Evolutionary conservation across 192 early-diverging fungal species (phyloP).

Genomic region (Gryganskiella cystojenkinii): DNA sequence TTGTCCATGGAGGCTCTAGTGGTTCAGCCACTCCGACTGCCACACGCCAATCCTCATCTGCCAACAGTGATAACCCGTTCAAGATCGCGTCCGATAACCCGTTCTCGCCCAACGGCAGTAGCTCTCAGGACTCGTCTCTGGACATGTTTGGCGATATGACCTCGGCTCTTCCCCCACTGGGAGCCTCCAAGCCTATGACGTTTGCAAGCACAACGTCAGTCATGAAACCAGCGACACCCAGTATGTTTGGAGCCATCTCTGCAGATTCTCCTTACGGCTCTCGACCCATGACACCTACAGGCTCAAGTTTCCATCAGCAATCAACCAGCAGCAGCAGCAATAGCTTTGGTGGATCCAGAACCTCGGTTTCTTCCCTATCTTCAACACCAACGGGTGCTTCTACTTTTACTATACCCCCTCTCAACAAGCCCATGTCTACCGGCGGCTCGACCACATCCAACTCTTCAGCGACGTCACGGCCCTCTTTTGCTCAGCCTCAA

Average conservation of each 20-base stretch:
- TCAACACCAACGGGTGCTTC: slow-evolving; percentile 29
- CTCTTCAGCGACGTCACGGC: slow-evolving; percentile 12
- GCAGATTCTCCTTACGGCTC: slow-evolving; percentile 25
- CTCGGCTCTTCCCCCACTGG: slow-evolving; percentile 18
- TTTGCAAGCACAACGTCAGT: slow-evolving; percentile 21
- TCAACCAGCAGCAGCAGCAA: slow-evolving; percentile 4
- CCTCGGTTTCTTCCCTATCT: background rate
- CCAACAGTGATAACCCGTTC: slow-evolving; percentile 32
- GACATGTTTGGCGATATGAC: slow-evolving; percentile 54
- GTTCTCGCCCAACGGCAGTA: slow-evolving; percentile 5
- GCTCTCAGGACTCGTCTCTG: slow-evolving; percentile 22
- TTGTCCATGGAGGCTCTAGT: slow-evolving; percentile 34
- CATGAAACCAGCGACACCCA: slow-evolving; percentile 37
- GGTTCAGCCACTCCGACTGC: slow-evolving; percentile 8
- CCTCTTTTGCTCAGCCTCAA: slow-evolving; percentile 45
- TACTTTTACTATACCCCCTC: slow-evolving; percentile 48
- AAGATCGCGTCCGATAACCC: slow-evolving; percentile 51
- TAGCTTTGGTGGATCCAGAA: slow-evolving; percentile 9
- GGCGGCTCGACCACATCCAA: slow-evolving; percentile 10
- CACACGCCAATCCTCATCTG: slow-evolving; percentile 7
- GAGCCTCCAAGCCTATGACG: slow-evolving; percentile 25
- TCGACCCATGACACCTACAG: slow-evolving; percentile 38
- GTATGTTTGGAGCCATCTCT: slow-evolving; percentile 42
- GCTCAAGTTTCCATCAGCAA: slow-evolving; percentile 3
- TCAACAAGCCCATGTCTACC: slow-evolving; percentile 23